Conservation (phyloP, 192 early-diverging fungal genomes). For the Umbelopsis sp. region DNA sequence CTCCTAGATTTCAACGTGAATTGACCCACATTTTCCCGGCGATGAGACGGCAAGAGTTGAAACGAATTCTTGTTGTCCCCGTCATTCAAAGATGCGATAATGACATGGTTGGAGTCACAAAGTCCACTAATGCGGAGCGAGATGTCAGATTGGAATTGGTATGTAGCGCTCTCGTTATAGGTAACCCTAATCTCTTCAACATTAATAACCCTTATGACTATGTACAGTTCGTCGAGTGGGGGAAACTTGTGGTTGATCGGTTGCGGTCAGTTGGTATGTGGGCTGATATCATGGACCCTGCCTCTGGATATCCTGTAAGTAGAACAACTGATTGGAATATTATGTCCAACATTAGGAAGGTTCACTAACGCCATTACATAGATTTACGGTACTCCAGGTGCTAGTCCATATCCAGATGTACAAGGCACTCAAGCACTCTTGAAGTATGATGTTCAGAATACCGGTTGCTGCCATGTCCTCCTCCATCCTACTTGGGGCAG, state of each 20-base stretch:
- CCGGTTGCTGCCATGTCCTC: conserved; percentile 83
- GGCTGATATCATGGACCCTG: conserved; percentile 92
- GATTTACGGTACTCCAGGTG: conserved; percentile 68
- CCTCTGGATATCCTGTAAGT: conserved; percentile 80
- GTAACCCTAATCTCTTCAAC: neutral
- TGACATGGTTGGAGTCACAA: conserved; percentile 78
- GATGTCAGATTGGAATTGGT: conserved; percentile 78
- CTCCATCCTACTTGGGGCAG: conserved; percentile 91
- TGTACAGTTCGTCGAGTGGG: conserved; percentile 73
- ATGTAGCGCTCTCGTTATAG: conserved; percentile 29
- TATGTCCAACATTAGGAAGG: too few relatives aligned
- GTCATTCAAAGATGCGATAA: conserved; percentile 74
- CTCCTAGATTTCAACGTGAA: conserved; percentile 63
- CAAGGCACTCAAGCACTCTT: conserved; percentile 76
- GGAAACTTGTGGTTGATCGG: conserved; percentile 53
- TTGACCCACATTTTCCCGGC: conserved; percentile 71
- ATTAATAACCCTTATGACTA: conserved; percentile 2
- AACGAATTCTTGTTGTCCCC: conserved; percentile 73
- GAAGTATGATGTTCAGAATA: conserved; percentile 75
- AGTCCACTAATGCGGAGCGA: conserved; percentile 74
- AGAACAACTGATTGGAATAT: neutral
- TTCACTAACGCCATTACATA: conserved; percentile 15
- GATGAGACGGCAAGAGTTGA: conserved; percentile 33
- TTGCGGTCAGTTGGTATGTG: conserved; percentile 68
- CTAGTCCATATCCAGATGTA: conserved; percentile 87